Percentiles rank a stretch among this genome's conserved stretches.
Evolutionary conservation across 1,139 yeast genomes (phyloP).

Genomic region (Debaryomycetaceae sp.): DNA sequence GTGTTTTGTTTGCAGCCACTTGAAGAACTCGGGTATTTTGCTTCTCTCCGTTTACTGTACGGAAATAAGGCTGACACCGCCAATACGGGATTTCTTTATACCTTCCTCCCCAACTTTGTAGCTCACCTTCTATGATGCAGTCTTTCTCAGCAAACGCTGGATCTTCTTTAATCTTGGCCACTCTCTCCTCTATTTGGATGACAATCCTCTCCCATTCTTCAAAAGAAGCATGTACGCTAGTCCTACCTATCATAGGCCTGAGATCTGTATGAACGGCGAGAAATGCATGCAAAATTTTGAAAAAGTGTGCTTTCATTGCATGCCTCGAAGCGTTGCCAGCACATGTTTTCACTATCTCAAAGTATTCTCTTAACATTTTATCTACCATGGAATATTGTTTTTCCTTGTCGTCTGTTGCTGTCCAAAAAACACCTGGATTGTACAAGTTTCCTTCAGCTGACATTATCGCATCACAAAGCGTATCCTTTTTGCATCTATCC

Average conservation of each 20-base stretch:
- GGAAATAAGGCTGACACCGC: conserved; percentile 94
- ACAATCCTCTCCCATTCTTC: conserved; percentile 73
- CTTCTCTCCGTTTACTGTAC: conserved; percentile 72
- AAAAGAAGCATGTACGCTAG: conserved; percentile 44
- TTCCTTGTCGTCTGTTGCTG: conserved; percentile 48
- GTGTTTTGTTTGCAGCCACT: conserved; percentile 30
- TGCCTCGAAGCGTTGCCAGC: conserved; percentile 75
- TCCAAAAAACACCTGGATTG: conserved; percentile 90
- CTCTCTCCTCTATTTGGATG: conserved; percentile 60
- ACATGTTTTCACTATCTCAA: conserved; percentile 67
- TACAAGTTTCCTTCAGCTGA: conserved; percentile 93
- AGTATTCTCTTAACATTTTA: conserved; percentile 75
- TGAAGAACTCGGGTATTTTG: conserved; percentile 40
- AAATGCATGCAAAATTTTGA: conserved; percentile 79
- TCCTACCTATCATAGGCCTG: conserved; percentile 65
- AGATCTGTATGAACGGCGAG: conserved; percentile 71
- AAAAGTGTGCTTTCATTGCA: conserved; percentile 91
- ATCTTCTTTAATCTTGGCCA: conserved; percentile 48
- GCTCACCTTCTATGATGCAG: conserved; percentile 48
- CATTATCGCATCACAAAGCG: conserved; percentile 89
- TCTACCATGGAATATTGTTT: conserved; percentile 85
- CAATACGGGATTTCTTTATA: conserved; percentile 89
- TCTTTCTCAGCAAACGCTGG: conserved; percentile 48
- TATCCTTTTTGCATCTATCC: conserved; percentile 55
- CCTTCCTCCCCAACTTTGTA: conserved; percentile 72